Evolutionary conservation across 202 grass and related monocot species (phyloP).

Genomic region (Hordeum pubiflorum): DNA sequence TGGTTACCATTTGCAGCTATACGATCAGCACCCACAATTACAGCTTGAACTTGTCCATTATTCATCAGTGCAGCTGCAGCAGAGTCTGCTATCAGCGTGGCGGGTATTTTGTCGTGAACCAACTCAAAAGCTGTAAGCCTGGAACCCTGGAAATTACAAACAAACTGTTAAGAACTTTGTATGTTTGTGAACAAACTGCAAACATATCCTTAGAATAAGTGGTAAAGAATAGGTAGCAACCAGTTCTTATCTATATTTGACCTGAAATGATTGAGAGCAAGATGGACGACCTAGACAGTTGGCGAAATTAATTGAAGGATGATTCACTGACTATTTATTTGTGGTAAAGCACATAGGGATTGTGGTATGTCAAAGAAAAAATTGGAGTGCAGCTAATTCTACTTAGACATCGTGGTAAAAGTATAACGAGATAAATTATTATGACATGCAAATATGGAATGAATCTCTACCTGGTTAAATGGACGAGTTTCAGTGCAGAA

Average conservation of each 20-base stretch:
- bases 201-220: not conserved
- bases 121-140: slow-evolving; percentile 91
- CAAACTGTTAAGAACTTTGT: not conserved
- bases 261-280: not conserved
- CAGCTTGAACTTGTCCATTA: slow-evolving; percentile 27
- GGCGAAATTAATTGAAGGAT: not conserved
- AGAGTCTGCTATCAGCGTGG: slow-evolving; percentile 84
- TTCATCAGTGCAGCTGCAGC: slow-evolving; percentile 79
- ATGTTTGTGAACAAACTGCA: slow-evolving; percentile 1
- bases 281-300: not conserved
- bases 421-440: not conserved
- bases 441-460: not conserved
- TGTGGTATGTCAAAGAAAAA: not conserved
- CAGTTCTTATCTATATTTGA: not conserved
- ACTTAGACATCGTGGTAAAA: not conserved
- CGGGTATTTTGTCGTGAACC: slow-evolving; percentile 90
- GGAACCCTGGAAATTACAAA: slow-evolving; percentile 54
- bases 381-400: not conserved
- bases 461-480: slow-evolving; percentile 73
- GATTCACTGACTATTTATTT: not conserved
- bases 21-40: slow-evolving; percentile 83
- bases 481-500: slow-evolving; percentile 99
- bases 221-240: not conserved
- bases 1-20: slow-evolving; percentile 63
- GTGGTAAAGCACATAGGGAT: not conserved